Conservation (phyloP, 306 rosid genomes). For the Castanospermum australe region DNA sequence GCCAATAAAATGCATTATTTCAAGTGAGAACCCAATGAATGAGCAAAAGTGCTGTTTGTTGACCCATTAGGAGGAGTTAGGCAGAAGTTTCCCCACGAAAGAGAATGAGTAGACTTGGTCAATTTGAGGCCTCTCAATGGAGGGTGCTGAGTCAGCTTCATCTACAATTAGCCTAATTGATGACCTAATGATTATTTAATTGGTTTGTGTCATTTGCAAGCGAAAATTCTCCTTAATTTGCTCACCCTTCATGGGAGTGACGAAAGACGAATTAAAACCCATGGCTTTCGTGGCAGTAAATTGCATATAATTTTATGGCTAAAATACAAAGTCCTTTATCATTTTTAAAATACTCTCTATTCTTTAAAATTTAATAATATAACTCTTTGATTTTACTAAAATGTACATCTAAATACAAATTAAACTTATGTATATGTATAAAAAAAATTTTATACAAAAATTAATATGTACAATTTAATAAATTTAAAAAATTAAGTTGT, state of each 20-base stretch:
- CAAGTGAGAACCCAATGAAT: not conserved
- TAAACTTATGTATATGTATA: too few relatives aligned
- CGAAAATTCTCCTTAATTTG: not conserved
- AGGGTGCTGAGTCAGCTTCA: constrained; percentile 3
- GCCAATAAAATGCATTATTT: not conserved
- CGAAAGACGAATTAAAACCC: not conserved
- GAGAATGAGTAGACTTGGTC: not conserved
- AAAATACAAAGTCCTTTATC: too few relatives aligned
- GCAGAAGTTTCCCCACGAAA: not conserved
- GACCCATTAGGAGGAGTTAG: constrained; percentile 11
- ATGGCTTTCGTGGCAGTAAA: not conserved
- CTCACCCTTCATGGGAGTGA: constrained; percentile 19
- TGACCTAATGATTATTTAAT: not conserved
- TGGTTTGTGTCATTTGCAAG: constrained; percentile 4
- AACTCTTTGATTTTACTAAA: too few relatives aligned
- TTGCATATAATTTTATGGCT: too few relatives aligned
- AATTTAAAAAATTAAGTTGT: too few relatives aligned
- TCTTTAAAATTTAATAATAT: too few relatives aligned
- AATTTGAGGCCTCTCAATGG: not conserved
- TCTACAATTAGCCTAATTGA: not conserved
- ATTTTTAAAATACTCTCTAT: too few relatives aligned
- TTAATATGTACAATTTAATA: too few relatives aligned
- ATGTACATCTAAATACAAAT: too few relatives aligned
- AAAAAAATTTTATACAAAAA: too few relatives aligned
- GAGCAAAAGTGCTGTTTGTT: constrained; percentile 5